These are phyloP conservation scores for Fusarium pininemorale DNA, from an alignment of 2,329 filamentous ascomycete species.

Conservation along the genomic window DNA sequence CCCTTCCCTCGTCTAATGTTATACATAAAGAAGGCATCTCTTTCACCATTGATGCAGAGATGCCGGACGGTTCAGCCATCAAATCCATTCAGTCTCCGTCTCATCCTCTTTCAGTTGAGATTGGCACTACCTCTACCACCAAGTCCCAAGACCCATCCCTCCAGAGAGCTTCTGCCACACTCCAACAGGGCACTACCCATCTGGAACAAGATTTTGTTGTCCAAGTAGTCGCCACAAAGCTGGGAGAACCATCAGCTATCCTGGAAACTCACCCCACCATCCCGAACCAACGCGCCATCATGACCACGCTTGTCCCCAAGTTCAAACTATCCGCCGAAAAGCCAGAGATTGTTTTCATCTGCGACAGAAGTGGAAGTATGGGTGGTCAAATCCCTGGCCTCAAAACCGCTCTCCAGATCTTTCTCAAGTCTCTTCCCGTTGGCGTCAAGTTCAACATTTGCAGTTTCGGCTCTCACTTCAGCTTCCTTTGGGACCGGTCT, in stretches of 20 bases:
- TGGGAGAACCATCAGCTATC: slow-evolving; percentile 69
- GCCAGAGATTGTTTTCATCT: slow-evolving; percentile 76
- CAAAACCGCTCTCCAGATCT: slow-evolving; percentile 65
- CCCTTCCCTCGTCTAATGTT: background rate
- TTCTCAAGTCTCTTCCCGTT: slow-evolving; percentile 71
- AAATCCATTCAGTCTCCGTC: slow-evolving; percentile 72
- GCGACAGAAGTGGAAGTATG: slow-evolving; percentile 78
- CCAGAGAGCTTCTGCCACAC: slow-evolving; percentile 68
- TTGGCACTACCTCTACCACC: slow-evolving; percentile 63
- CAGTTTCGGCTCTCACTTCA: slow-evolving; percentile 65
- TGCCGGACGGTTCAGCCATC: slow-evolving; percentile 66
- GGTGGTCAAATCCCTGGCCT: slow-evolving; percentile 61
- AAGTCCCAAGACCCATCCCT: slow-evolving; percentile 59
- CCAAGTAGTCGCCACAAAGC: slow-evolving; percentile 68
- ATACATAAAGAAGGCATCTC: slow-evolving; percentile 32
- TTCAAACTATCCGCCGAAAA: slow-evolving; percentile 66
- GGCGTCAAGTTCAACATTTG: slow-evolving; percentile 76
- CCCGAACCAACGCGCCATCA: slow-evolving; percentile 70
- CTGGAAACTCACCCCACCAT: slow-evolving; percentile 72
- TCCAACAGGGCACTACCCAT: slow-evolving; percentile 61
- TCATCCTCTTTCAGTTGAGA: slow-evolving; percentile 71
- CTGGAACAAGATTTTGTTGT: slow-evolving; percentile 74
- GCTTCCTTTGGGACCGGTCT: slow-evolving; percentile 60
- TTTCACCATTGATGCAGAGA: slow-evolving; percentile 49
- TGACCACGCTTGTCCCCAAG: slow-evolving; percentile 76